A percentile compares a stretch with the other conserved stretches of the same genome.
These are phyloP conservation scores for Trichoderma guizhouense DNA, from an alignment of 2,329 filamentous ascomycete genomes.

Conservation along the genomic window DNA sequence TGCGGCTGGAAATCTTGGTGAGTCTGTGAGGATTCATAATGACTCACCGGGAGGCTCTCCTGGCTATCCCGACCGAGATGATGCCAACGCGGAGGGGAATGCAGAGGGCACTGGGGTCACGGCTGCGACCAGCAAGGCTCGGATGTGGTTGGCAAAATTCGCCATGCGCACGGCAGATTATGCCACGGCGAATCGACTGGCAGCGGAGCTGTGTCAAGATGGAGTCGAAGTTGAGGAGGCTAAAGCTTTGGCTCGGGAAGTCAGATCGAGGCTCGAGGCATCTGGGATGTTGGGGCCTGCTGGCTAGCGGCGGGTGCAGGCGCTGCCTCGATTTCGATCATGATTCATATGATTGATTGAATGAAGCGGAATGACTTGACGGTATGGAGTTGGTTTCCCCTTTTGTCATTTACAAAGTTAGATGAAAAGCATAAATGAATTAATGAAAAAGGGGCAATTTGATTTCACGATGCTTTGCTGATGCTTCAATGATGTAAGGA, in stretches of 20 bases:
- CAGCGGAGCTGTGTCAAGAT: constrained; percentile 90
- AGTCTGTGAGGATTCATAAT: constrained; percentile 54
- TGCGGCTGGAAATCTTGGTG: constrained; percentile 41
- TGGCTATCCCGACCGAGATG: constrained; percentile 35
- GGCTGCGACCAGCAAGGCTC: constrained; percentile 83
- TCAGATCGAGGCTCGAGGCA: constrained; percentile 71
- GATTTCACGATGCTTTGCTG: background rate
- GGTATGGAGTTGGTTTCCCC: background rate
- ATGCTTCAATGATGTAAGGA: background rate
- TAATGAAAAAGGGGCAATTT: background rate
- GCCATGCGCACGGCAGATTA: constrained; percentile 76
- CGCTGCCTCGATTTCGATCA: background rate
- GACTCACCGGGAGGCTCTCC: constrained; percentile 46
- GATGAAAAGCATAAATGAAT: background rate
- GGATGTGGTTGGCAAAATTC: constrained; percentile 87
- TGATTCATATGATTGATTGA: background rate
- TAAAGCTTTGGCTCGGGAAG: constrained; percentile 85
- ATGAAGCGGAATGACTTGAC: background rate
- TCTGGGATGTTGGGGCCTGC: constrained; percentile 30
- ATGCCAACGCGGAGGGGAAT: constrained; percentile 29
- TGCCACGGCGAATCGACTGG: constrained; percentile 71
- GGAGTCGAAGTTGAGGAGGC: constrained; percentile 96
- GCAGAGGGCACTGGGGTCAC: constrained; percentile 76
- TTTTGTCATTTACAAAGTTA: background rate
- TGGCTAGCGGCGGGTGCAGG: constrained; percentile 21